Conservation (phyloP, 441 rosid genomes). For the Jatropha podagrica region DNA sequence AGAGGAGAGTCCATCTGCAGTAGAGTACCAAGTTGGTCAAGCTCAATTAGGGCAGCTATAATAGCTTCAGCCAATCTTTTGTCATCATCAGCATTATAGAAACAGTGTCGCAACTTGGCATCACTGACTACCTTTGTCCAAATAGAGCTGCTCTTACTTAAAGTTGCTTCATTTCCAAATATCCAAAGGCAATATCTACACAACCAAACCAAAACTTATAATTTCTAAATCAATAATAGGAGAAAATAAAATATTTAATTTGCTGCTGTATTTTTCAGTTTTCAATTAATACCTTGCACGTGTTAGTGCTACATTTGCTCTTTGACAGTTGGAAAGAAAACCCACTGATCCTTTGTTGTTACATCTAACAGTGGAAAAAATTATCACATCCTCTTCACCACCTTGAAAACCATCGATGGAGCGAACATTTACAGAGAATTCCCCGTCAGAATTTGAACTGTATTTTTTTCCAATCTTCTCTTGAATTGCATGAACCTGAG, state of each 20-base stretch:
- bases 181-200: conserved; percentile 50
- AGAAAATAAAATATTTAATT: not conserved
- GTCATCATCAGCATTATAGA: conserved; percentile 44
- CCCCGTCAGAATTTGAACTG: conserved; percentile 10
- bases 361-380: conserved; percentile 52
- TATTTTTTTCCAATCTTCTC: conserved; percentile 29
- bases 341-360: conserved; percentile 40
- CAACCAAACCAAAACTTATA: not conserved
- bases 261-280: not conserved
- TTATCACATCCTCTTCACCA: conserved; percentile 49
- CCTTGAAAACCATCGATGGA: conserved; percentile 61
- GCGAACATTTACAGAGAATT: conserved; percentile 36
- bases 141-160: conserved; percentile 33
- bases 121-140: conserved; percentile 43
- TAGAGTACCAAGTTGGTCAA: conserved; percentile 28
- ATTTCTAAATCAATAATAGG: not conserved
- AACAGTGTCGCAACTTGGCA: conserved; percentile 42
- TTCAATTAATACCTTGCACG: conserved; percentile 38
- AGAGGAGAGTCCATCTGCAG: conserved; percentile 11
- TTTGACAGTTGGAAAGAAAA: conserved; percentile 38
- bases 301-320: conserved; percentile 47
- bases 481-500: conserved; percentile 50
- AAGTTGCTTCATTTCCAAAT: conserved; percentile 41
- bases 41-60: conserved; percentile 18
- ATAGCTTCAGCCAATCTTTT: conserved; percentile 31